Conservation (phyloP, 257 asterid species). For the Solanum chaucha region DNA sequence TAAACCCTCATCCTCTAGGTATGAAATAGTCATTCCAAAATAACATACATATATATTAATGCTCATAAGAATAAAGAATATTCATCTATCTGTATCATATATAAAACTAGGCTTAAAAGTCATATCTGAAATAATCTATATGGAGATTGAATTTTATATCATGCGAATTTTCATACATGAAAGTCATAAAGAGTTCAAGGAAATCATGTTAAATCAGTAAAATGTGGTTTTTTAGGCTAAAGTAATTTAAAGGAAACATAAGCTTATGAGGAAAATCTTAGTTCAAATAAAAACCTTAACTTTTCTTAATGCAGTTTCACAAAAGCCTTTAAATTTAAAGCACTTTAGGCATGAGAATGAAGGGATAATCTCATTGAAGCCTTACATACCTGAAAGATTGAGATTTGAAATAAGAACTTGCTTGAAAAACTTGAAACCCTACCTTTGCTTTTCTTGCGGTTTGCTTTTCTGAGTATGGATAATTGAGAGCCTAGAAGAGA, state of each 20-base stretch:
- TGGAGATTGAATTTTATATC: neutral
- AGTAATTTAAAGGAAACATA: neutral
- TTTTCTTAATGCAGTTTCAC: neutral
- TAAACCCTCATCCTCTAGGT: neutral
- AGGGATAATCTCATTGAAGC: neutral
- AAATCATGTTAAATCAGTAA: neutral
- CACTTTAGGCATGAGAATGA: neutral
- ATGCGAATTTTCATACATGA: too few species aligned
- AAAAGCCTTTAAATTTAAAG: too few species aligned
- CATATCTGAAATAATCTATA: neutral
- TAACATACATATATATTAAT: neutral
- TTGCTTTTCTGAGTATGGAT: too few species aligned
- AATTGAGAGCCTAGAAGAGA: too few species aligned
- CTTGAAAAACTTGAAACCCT: too few species aligned
- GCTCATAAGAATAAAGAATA: neutral
- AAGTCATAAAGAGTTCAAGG: too few species aligned
- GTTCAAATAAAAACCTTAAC: neutral
- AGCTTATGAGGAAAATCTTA: neutral
- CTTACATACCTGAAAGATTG: too few species aligned
- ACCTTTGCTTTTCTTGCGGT: too few species aligned
- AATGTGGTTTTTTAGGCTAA: neutral
- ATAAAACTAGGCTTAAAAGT: neutral
- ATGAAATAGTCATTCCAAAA: too few species aligned
- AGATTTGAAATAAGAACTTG: too few species aligned
- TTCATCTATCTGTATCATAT: neutral